phyloP scores from a whole-genome alignment of 768 basidiomycete species.

The Amanita molliuscula region DNA sequence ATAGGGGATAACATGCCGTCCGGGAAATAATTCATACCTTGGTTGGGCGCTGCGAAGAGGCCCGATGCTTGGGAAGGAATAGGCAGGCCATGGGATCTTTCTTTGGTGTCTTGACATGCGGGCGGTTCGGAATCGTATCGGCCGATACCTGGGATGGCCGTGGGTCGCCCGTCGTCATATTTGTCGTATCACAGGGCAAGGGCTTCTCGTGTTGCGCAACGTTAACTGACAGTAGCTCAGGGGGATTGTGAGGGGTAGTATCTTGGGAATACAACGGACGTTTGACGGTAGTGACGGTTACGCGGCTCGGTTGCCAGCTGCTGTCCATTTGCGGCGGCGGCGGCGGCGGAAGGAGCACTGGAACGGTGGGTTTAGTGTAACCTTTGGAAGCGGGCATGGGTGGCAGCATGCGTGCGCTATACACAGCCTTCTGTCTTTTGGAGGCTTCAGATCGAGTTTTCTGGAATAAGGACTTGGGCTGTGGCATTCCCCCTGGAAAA shows the following conservation, averaged over 20 bases:
- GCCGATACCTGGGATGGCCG: conserved; percentile 10
- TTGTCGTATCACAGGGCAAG: conserved; percentile 11
- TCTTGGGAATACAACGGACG: conserved; percentile 18
- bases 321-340: conserved; percentile 20
- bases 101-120: conserved; percentile 31
- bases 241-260: background rate
- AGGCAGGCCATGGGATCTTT: conserved; percentile 52
- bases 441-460: conserved; percentile 66
- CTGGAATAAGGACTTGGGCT: conserved; percentile 66
- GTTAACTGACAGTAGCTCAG: background rate
- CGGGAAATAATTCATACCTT: conserved; percentile 1
- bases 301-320: conserved; percentile 29
- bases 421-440: conserved; percentile 54
- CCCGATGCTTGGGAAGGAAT: conserved; percentile 72
- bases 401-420: conserved; percentile 40
- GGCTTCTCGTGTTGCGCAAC: conserved; percentile 8
- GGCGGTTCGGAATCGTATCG: conserved; percentile 21
- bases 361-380: conserved; percentile 24
- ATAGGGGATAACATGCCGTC: background rate
- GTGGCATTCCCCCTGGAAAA: conserved; percentile 12
- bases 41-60: conserved; percentile 41
- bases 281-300: conserved; percentile 42
- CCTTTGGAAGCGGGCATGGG: conserved; percentile 40
- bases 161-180: background rate
- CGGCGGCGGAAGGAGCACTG: conserved; percentile 22